Percentiles rank a stretch among this genome's conserved stretches.
phyloP scores from a whole-genome alignment of 176 grass and related monocot species.

The Raddia guianensis region DNA sequence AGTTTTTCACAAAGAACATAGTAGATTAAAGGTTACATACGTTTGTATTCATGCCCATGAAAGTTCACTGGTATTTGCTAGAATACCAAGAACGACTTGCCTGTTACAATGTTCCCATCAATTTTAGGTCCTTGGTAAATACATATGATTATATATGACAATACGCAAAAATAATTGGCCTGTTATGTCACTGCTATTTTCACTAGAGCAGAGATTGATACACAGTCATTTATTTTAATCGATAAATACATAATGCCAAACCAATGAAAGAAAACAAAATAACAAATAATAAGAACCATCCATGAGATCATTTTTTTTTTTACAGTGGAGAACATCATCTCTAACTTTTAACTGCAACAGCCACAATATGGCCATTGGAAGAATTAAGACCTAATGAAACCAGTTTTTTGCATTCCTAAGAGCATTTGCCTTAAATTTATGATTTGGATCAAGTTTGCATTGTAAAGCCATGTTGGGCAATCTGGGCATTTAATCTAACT shows the following conservation, averaged over 20 bases:
- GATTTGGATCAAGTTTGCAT: background rate
- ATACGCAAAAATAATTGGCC: background rate
- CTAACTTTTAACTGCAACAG: slow-evolving; percentile 26
- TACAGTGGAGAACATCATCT: background rate
- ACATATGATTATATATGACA: slow-evolving; percentile 14
- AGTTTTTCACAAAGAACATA: slow-evolving; percentile 6
- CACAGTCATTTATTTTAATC: background rate
- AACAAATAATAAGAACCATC: background rate
- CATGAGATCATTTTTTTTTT: slow-evolving; percentile 2
- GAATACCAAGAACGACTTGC: background rate
- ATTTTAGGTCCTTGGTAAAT: slow-evolving; percentile 16
- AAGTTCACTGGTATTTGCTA: slow-evolving; percentile 5
- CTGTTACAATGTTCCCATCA: slow-evolving; percentile 14
- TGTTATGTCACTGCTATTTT: slow-evolving; percentile 18
- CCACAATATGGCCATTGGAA: background rate
- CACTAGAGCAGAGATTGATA: background rate
- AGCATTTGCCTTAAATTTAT: background rate
- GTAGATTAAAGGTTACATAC: background rate
- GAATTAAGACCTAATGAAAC: background rate
- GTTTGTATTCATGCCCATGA: background rate
- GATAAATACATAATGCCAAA: background rate
- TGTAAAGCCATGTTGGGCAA: background rate
- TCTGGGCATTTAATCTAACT: background rate
- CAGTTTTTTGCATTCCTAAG: background rate
- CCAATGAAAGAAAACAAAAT: background rate